A percentile compares a stretch with the other conserved stretches of the same genome.
phyloP scores from a whole-genome alignment of 352 stramenopile species.

The Peronospora farinosa region DNA sequence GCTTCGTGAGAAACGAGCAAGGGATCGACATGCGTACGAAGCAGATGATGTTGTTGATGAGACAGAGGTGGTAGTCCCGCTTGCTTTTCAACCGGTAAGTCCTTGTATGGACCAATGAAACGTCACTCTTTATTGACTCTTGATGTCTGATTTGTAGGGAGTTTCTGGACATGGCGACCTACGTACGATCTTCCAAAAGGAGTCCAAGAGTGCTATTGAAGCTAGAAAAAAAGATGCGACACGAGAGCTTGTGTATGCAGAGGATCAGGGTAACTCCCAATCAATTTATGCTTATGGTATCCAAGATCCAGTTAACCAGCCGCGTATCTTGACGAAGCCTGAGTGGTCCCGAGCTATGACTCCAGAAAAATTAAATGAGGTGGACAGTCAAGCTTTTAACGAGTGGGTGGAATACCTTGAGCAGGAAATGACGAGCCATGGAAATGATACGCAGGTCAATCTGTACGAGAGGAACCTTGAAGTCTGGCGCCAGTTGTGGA shows the following conservation, averaged over 20 bases:
- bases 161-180: slow-evolving; percentile 41
- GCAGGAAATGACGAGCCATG: slow-evolving; percentile 12
- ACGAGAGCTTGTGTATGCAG: slow-evolving; percentile 46
- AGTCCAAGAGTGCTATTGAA: slow-evolving; percentile 51
- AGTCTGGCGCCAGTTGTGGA: slow-evolving; percentile 79
- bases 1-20: slow-evolving; percentile 73
- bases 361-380: slow-evolving; percentile 46
- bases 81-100: slow-evolving; percentile 16
- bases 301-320: slow-evolving; percentile 49
- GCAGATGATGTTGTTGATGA: slow-evolving; percentile 11
- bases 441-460: slow-evolving; percentile 37
- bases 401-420: slow-evolving; percentile 47
- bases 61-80: background rate
- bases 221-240: slow-evolving; percentile 67
- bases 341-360: slow-evolving; percentile 62
- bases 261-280: slow-evolving; percentile 59
- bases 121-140: background rate
- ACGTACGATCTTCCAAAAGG: slow-evolving; percentile 61
- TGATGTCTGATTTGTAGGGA: slow-evolving; percentile 4
- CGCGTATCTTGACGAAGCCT: slow-evolving; percentile 57
- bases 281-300: slow-evolving; percentile 67
- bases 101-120: background rate
- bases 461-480: slow-evolving; percentile 77
- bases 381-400: slow-evolving; percentile 50
- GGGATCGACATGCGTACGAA: slow-evolving; percentile 34